Conservation (phyloP, 2,329 filamentous ascomycete genomes). For the Nemania sp. region DNA sequence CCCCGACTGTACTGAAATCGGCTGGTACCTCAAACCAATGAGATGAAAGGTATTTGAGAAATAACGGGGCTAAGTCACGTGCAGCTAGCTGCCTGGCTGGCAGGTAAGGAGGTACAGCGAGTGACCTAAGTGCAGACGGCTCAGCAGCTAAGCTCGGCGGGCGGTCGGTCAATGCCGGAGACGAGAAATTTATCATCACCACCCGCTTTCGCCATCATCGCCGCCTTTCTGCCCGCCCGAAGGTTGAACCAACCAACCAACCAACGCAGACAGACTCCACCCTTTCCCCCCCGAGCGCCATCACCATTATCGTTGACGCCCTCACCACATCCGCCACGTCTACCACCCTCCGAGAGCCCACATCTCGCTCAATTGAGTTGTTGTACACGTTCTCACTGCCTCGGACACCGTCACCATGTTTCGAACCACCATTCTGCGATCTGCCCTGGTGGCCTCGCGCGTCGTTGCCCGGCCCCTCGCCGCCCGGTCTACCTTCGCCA, state of each 20-base stretch:
- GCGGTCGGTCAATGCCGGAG: slow-evolving; percentile 18
- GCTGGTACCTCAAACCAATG: too few relatives aligned
- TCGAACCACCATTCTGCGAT: slow-evolving; percentile 82
- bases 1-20: too few relatives aligned
- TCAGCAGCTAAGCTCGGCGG: slow-evolving; percentile 33
- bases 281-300: slow-evolving; percentile 11
- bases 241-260: slow-evolving; percentile 1
- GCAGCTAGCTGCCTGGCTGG: slow-evolving; percentile 25
- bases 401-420: slow-evolving; percentile 68
- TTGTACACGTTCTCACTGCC: too few relatives aligned
- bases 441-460: slow-evolving; percentile 63
- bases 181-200: slow-evolving; percentile 45
- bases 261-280: slow-evolving; percentile 2
- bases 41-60: too few relatives aligned
- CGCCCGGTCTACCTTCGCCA: slow-evolving; percentile 59
- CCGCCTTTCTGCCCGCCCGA: slow-evolving; percentile 26
- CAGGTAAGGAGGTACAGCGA: too few relatives aligned
- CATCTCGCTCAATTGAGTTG: slow-evolving; percentile 15
- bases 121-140: too few relatives aligned
- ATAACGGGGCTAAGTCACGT: slow-evolving; percentile 25
- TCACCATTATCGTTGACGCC: not conserved
- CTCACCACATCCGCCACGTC: not conserved
- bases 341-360: not conserved
- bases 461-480: slow-evolving; percentile 63
- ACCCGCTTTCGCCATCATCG: slow-evolving; percentile 21